phyloP scores from a whole-genome alignment of 306 rosid genomes.

The Rubus idaeus region DNA sequence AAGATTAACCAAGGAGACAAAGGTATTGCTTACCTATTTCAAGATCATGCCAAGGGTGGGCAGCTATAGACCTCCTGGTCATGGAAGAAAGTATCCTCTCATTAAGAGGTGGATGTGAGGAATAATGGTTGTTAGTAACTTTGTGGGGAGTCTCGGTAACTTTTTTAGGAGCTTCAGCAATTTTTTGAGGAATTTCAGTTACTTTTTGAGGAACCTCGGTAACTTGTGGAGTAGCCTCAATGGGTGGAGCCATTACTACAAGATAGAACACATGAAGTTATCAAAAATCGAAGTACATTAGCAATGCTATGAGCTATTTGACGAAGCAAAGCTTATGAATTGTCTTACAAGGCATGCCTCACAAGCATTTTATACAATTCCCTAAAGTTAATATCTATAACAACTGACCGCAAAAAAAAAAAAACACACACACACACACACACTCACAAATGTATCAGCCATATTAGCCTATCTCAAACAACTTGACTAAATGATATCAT shows the following conservation, averaged over 20 bases:
- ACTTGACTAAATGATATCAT: neutral
- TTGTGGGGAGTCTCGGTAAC: slow-evolving; percentile 53
- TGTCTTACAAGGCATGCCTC: neutral
- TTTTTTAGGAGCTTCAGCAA: slow-evolving; percentile 24
- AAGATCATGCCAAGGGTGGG: slow-evolving; percentile 99
- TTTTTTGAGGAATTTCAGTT: slow-evolving; percentile 35
- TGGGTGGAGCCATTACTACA: slow-evolving; percentile 71
- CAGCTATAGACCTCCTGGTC: slow-evolving; percentile 93
- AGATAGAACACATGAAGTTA: slow-evolving; percentile 21
- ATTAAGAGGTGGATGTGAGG: slow-evolving; percentile 70
- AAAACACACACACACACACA: neutral
- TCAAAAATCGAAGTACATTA: neutral
- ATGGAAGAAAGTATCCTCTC: slow-evolving; percentile 96
- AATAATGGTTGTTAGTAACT: slow-evolving; percentile 19
- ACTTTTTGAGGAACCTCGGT: slow-evolving; percentile 28
- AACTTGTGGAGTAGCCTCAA: slow-evolving; percentile 15
- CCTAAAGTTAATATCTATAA: neutral
- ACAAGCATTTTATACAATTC: neutral
- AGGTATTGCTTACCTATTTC: slow-evolving; percentile 67
- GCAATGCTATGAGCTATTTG: neutral
- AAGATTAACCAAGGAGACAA: neutral
- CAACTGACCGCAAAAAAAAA: neutral
- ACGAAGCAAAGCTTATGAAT: neutral
- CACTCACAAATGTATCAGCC: neutral
- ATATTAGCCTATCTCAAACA: neutral